Evolutionary conservation across 1,284 basidiomycete species (phyloP), one percentile per base, ranked within the genome.

Genomic region (Amylostereum areolatum): DNA sequence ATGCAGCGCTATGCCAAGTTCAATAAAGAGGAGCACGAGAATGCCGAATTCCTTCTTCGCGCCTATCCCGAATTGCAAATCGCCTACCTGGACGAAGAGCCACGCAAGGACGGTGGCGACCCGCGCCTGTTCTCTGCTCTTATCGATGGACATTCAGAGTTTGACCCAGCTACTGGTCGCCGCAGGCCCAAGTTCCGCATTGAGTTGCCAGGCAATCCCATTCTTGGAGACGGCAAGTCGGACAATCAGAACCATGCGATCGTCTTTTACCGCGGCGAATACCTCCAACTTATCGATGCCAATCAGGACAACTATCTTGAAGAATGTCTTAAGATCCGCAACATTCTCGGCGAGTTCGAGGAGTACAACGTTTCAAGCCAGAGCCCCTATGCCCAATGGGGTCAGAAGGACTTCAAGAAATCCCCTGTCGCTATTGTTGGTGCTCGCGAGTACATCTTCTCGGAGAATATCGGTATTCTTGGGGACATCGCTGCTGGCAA

Each of bases 251-350:
- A 99, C 69, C 96, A 99, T 62, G 94, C 96, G 39, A 96, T 99
- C 68, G 86, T 99, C 69, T 99, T 98, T 77, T 96, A 99, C 72
- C 92, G 96, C 55, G 96, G 96, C 57, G 97, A 99, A 71, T 99
- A 97, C 71, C 76, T 99, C 9, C 96, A 99, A 73, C 89, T 98
- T 56, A 97, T 99, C 66, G 97, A 99, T 62, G 97, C 96, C 62
- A 99, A 99, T 71, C 96, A 99, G 76, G 96, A 99, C 75, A 97
- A 99, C 72, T 99, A 99, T 64, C 85, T 99, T 57, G 96, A 99
- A 69, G 96, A 99, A 67, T 99, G 96, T 73, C 80, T 99, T 63
- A 99, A 99, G 80, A 97, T 99, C 65, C 86, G 96, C 49, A 98
- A 97, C 65, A 77, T 99, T n/a, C 85, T 99, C 39, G 91, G 88